phyloP scores from a whole-genome alignment of 2,329 filamentous ascomycete genomes.

The Fusarium chaquense region DNA sequence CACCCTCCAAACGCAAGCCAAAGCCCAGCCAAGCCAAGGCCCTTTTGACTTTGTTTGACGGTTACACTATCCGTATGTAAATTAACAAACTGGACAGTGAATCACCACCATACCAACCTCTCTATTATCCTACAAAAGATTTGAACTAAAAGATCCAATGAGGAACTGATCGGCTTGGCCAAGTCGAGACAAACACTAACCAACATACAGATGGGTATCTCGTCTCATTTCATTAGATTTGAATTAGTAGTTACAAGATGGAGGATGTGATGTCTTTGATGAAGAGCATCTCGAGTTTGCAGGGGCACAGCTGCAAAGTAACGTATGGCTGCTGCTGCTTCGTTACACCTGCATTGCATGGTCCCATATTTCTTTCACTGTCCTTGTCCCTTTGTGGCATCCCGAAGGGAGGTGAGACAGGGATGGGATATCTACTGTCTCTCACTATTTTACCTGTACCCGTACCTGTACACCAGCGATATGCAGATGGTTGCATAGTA shows the following conservation, averaged over 20 bases:
- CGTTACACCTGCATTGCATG: conserved; percentile 36
- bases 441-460: too few species aligned
- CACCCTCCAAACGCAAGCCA: conserved; percentile 3
- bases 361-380: conserved; percentile 24
- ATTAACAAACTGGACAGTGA: not conserved
- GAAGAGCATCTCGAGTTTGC: conserved; percentile 16
- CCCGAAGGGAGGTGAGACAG: conserved; percentile 32
- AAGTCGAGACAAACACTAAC: conserved; percentile 3
- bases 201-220: not conserved
- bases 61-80: conserved; percentile 10
- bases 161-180: conserved; percentile 17
- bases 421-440: conserved; percentile 3
- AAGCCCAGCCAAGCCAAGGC: conserved; percentile 2
- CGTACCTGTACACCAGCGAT: conserved; percentile 20
- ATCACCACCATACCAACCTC: conserved; percentile 2
- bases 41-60: conserved; percentile 2
- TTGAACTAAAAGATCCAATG: not conserved
- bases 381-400: conserved; percentile 36
- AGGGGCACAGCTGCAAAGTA: conserved; percentile 34
- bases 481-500: conserved; percentile 21
- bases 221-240: not conserved
- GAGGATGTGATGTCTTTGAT: conserved; percentile 4
- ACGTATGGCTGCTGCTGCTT: conserved; percentile 36
- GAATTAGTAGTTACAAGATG: not conserved
- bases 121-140: not conserved